Percentiles rank a stretch among this genome's conserved stretches.
Evolutionary conservation across 208 protist species (phyloP).

Genomic region (Trichomonas vaginalis): DNA sequence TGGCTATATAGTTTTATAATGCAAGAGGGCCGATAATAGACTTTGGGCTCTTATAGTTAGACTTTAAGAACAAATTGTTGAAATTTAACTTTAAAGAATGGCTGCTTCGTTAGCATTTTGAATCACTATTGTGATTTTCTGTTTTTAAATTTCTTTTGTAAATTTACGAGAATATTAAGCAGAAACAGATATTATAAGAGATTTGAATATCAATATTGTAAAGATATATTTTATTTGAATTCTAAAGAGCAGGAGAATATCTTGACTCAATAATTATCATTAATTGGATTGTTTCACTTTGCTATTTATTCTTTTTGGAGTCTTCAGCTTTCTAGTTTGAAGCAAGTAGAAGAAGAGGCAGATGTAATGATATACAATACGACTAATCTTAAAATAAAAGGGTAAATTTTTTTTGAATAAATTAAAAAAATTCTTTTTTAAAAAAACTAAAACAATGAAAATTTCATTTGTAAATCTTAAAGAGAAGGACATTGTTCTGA

Average conservation of each 20-base stretch:
- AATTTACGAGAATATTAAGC: not conserved
- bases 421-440: not conserved
- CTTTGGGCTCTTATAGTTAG: not conserved
- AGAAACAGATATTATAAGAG: not conserved
- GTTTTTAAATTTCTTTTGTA: not conserved
- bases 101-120: not conserved
- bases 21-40: not conserved
- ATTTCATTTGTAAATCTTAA: not conserved
- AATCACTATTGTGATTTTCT: not conserved
- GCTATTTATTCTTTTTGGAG: not conserved
- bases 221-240: not conserved
- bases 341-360: not conserved
- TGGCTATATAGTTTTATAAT: too few species aligned
- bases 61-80: not conserved
- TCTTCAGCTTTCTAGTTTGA: not conserved
- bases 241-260: not conserved
- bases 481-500: not conserved
- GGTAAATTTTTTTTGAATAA: not conserved
- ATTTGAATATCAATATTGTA: not conserved
- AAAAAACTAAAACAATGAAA: not conserved
- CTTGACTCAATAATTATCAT: too few species aligned
- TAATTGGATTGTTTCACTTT: not conserved
- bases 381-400: not conserved
- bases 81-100: not conserved
- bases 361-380: not conserved